phyloP scores from a whole-genome alignment of 139 green algal genomes.

The Deuterostichococcus epilithicus region DNA sequence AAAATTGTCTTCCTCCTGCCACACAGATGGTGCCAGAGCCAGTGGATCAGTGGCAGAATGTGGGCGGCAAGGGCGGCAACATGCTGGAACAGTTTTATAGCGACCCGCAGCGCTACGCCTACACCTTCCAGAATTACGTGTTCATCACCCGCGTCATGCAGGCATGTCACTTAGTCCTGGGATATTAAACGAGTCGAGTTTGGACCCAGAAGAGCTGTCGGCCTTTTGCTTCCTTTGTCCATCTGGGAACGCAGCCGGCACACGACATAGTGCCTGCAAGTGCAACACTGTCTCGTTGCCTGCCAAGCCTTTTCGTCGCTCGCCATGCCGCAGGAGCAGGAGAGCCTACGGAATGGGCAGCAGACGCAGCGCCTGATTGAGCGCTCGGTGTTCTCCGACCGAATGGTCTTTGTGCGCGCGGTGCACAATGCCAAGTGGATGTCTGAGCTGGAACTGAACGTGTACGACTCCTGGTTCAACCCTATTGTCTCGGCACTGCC shows the following conservation, averaged over 20 bases:
- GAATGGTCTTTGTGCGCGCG: conserved; percentile 96
- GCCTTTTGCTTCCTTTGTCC: too few relatives aligned
- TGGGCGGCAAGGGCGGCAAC: conserved; percentile 58
- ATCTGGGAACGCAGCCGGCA: neutral
- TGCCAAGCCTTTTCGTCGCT: too few relatives aligned
- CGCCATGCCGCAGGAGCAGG: conserved; percentile 48
- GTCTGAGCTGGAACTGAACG: conserved; percentile 78
- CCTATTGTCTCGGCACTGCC: conserved; percentile 20
- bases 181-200: too few relatives aligned
- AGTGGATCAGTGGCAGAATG: conserved; percentile 87
- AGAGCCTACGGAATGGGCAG: conserved; percentile 30
- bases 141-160: conserved; percentile 84
- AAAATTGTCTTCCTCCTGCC: neutral
- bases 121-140: conserved; percentile 98
- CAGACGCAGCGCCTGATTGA: conserved; percentile 81
- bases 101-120: conserved; percentile 81
- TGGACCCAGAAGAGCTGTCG: too few relatives aligned
- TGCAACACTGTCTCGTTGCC: too few relatives aligned
- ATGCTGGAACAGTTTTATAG: conserved; percentile 92
- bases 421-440: conserved; percentile 79
- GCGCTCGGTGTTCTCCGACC: conserved; percentile 92
- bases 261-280: too few relatives aligned
- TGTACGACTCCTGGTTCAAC: conserved; percentile 83
- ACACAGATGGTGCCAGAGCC: conserved; percentile 89
- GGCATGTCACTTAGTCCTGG: conserved; percentile 2